Evolutionary conservation across 179 eudicot genomes (phyloP), one percentile per base, ranked within the genome.

Genomic region (Spinacia oleracea): DNA sequence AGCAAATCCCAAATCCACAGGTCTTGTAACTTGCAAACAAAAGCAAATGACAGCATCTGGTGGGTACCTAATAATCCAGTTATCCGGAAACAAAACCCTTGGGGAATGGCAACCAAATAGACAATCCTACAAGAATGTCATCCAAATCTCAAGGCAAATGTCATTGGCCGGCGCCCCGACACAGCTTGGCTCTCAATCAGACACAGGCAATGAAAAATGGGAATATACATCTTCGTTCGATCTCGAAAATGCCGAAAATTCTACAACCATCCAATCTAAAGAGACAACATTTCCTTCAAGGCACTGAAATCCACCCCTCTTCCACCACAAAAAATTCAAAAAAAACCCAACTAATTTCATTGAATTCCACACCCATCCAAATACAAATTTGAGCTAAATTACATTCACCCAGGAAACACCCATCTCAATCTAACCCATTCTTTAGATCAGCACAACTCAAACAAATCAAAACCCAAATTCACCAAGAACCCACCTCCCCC

Each of bases 381-480:
- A 73, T 31, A 68, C 73, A 46, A 79, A 80, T 68, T 62, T 77
- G 66, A 85, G 83, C 81, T 77, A 27, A 68, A 56, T 34, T 66
- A 32, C 20, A 32, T 50, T 56, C 58, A 72, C 46, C 59, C 15
- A 16, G 68, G 62, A 3, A 51, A 78, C 35, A 40, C 72, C 72
- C 46, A 67, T 9, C 60, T 77, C 70, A 81, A 76, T 68, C 77
- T 7, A 82, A 79, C 31, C 63, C 58, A 43, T 73, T 62, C 73
- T 21, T 45, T 58, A 70, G 76, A 79, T 85, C 81, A 79, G 9
- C 76, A 71, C n/a, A 58, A 53, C 71, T 74, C 60, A 59, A 46
- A 65, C 76, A 79, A 74, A 81, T 79, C 84, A 76, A 81, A 64
- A 46, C 62, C 80, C 60, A 79, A 73, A 48, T 60, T 29, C n/a